A percentile compares a stretch with the other conserved stretches of the same genome.
phyloP scores from a whole-genome alignment of 2,329 filamentous ascomycete species.

The Teratosphaeria viscida region DNA sequence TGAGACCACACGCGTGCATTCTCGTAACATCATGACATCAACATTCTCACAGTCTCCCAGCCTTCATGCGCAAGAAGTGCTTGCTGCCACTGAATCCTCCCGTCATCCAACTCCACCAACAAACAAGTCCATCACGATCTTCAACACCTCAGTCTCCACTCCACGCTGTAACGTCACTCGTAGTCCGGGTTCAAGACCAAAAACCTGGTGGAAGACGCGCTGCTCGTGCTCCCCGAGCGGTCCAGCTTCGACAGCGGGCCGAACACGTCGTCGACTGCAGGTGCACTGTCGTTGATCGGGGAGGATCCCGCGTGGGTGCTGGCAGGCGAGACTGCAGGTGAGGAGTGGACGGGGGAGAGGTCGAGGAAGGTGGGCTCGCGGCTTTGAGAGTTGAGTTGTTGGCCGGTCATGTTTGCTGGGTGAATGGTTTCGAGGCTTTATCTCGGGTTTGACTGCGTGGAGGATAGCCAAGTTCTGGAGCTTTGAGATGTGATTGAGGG shows the following conservation, averaged over 20 bases:
- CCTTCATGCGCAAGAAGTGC: too few relatives aligned
- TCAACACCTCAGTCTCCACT: background rate
- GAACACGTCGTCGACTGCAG: background rate
- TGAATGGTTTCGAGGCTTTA: background rate
- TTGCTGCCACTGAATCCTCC: too few relatives aligned
- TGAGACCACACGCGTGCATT: background rate
- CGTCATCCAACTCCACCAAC: too few relatives aligned
- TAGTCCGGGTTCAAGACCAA: conserved; percentile 41
- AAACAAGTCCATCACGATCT: background rate
- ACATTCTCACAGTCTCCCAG: background rate
- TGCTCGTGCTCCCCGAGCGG: conserved; percentile 48
- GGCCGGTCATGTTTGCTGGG: background rate
- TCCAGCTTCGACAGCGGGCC: conserved; percentile 20
- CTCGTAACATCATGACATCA: background rate
- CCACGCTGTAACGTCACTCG: background rate
- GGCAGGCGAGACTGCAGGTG: conserved; percentile 1
- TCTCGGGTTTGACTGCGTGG: background rate
- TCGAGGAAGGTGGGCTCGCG: conserved; percentile 7
- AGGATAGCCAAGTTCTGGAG: background rate
- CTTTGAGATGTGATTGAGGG: background rate
- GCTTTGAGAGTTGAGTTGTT: background rate
- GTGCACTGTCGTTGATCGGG: background rate
- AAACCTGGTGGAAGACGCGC: conserved; percentile 35
- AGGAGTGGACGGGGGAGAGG: conserved; percentile 7
- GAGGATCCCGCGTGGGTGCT: background rate